A percentile compares a stretch with the other conserved stretches of the same genome.
These are phyloP conservation scores for Bertia moriformis DNA, from an alignment of 2,329 filamentous ascomycete species.

Conservation along the genomic window DNA sequence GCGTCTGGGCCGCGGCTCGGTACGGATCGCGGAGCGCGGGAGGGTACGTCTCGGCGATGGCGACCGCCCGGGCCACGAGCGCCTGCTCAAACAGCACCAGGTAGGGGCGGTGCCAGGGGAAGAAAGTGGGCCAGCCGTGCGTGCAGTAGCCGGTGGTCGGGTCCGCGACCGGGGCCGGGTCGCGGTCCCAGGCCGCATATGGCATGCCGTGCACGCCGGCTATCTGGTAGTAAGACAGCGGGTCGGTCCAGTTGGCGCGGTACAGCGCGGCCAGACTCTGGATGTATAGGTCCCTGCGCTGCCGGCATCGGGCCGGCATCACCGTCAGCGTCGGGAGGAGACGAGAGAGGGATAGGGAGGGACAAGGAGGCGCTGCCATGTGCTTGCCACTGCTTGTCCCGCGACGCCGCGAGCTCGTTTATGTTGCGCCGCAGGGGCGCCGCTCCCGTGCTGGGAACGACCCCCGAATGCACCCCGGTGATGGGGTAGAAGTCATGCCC, in stretches of 20 bases:
- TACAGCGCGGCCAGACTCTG: not conserved
- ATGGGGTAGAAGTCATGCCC: too few species aligned
- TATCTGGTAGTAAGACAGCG: not conserved
- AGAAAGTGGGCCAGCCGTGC: not conserved
- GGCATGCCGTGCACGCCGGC: not conserved
- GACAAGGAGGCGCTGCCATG: not conserved
- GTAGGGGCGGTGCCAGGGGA: not conserved
- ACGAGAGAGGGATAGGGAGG: not conserved
- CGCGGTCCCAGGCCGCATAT: not conserved
- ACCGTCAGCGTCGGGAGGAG: not conserved
- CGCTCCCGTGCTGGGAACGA: not conserved
- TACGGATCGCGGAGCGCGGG: not conserved
- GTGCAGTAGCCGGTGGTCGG: not conserved
- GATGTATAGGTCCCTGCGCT: not conserved
- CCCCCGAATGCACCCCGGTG: not conserved
- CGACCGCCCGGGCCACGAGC: not conserved
- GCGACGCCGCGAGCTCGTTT: not conserved
- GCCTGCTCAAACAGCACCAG: not conserved
- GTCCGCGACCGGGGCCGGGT: not conserved
- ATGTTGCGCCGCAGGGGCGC: not conserved
- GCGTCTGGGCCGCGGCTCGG: not conserved
- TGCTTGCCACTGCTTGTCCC: not conserved
- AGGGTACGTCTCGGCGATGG: not conserved
- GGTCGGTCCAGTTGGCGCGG: not conserved
- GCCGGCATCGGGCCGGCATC: not conserved